A percentile compares a stretch with the other conserved stretches of the same genome.
Evolutionary conservation across 345 rosid genomes (phyloP).

Genomic region (Populus nigra): DNA sequence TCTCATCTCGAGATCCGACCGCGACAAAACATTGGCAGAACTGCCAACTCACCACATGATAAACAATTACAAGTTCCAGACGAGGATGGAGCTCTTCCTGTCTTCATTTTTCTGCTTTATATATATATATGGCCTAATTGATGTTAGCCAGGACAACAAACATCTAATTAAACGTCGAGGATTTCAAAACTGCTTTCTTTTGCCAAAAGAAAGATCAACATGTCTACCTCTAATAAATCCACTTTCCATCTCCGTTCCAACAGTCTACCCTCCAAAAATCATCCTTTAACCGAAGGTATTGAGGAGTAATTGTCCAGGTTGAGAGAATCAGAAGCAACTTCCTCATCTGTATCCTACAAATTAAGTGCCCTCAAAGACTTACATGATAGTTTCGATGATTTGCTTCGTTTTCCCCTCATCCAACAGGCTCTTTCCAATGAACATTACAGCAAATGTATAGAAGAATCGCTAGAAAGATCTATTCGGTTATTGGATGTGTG

Average conservation of each 20-base stretch:
- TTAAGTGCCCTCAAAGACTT: neutral
- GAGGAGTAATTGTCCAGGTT: constrained; percentile 22
- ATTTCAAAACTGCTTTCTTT: neutral
- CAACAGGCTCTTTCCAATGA: neutral
- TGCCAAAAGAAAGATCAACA: neutral
- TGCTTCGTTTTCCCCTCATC: neutral
- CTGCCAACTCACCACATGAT: neutral
- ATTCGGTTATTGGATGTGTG: constrained; percentile 2
- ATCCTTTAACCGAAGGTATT: constrained; percentile 18
- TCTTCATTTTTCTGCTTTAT: neutral
- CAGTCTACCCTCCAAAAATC: constrained; percentile 29
- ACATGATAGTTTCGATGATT: neutral
- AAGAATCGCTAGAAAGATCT: neutral
- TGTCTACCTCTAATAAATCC: constrained; percentile 5
- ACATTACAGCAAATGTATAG: neutral
- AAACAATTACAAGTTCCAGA: neutral
- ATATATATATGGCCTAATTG: too few relatives aligned
- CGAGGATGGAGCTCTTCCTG: neutral
- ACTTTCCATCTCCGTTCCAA: constrained; percentile 25
- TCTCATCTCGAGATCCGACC: neutral
- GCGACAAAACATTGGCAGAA: neutral
- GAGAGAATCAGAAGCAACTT: constrained; percentile 15
- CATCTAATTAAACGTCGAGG: too few relatives aligned
- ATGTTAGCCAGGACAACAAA: too few relatives aligned
- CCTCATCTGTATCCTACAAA: constrained; percentile 7